Percentiles rank a stretch among this genome's conserved stretches.
These are phyloP conservation scores for Epichloe coenophiala DNA, from an alignment of 2,329 filamentous ascomycete genomes.

Conservation along the genomic window DNA sequence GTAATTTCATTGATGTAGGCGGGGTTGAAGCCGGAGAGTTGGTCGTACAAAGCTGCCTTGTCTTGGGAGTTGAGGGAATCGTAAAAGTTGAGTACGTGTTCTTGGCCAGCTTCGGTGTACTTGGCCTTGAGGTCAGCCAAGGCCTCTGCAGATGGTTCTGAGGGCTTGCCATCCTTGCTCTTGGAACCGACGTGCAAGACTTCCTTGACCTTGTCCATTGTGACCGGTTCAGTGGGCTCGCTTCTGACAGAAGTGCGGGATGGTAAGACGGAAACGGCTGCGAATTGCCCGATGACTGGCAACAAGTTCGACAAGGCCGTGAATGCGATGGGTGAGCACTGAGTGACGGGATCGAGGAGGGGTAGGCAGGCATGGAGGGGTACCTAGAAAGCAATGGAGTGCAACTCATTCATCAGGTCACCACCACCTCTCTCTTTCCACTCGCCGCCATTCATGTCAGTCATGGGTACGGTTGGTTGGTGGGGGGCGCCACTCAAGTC, in stretches of 20 bases:
- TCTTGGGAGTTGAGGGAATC: conserved; percentile 62
- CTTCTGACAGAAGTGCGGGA: too few relatives aligned
- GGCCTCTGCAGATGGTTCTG: conserved; percentile 50
- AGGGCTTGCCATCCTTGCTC: conserved; percentile 18
- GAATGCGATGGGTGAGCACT: too few relatives aligned
- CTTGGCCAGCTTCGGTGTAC: conserved; percentile 63
- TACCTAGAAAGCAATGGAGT: too few relatives aligned
- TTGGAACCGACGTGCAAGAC: conserved; percentile 24
- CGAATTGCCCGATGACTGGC: too few relatives aligned
- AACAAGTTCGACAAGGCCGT: too few relatives aligned
- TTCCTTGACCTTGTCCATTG: conserved; percentile 32
- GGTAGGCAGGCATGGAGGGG: too few relatives aligned
- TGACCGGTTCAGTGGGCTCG: conserved; percentile 6
- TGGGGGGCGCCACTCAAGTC: too few relatives aligned
- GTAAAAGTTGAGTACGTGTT: conserved; percentile 69
- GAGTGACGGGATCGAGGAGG: too few relatives aligned
- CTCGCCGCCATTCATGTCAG: too few relatives aligned
- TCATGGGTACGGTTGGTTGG: too few relatives aligned
- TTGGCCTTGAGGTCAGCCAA: conserved; percentile 57
- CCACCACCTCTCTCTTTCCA: neutral
- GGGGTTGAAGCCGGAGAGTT: conserved; percentile 73
- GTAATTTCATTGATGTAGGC: conserved; percentile 78
- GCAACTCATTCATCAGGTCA: too few relatives aligned
- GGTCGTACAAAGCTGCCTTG: conserved; percentile 66
- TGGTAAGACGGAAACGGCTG: too few relatives aligned